Evolutionary conservation across 2,329 filamentous ascomycete genomes (phyloP), one percentile per base, ranked within the genome.

Genomic region (Ophiostoma sp.): DNA sequence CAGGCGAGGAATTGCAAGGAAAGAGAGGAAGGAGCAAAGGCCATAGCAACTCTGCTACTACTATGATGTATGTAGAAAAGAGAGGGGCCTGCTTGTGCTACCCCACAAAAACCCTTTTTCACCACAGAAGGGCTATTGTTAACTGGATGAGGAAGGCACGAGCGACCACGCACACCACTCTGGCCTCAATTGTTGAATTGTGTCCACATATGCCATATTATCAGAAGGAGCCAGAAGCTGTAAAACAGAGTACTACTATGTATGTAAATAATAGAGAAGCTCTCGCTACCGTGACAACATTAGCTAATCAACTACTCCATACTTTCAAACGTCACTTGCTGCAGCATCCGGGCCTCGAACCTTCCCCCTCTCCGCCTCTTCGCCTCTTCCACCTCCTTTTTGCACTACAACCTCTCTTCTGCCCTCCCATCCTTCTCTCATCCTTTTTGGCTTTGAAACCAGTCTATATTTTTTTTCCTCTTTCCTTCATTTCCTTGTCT

Each of bases 181-280:
- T 39, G 62, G 62, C 62, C 62, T 65, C 62, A 65, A 64, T 64
- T 67, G 65, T 48, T 67, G 65, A 67, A 48, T 41, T 67, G 65
- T 67, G 65, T 67, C 65, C 65, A 67, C 36, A 65, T 39, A 36
- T 65, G 27, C 57, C 52, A 57, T 48, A 62, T 31, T 48, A 62
- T 31, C 57, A 15, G 52, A 36, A 65, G 62, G 62, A 39, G 62
- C 62, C 33, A 62, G 15, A 64, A 64, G 60, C 60, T 36, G 31
- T 33, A 60, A 31, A 10, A 17, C 27, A 31, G 27, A 31, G 57
- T 20, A 62, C 17, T 60, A 31, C n/a, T 23, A 8, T 31, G 8
- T 33, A 33, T 17, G 8, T 33, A 31, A 13, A 17, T 6, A 33
- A 27, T 36, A n/a, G 39, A 15, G 39, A 41, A 41, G 60, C 33